Percentiles rank a stretch among this genome's conserved stretches.
Evolutionary conservation across 2,329 filamentous ascomycete genomes (phyloP).

Genomic region (Cercospora sp.): DNA sequence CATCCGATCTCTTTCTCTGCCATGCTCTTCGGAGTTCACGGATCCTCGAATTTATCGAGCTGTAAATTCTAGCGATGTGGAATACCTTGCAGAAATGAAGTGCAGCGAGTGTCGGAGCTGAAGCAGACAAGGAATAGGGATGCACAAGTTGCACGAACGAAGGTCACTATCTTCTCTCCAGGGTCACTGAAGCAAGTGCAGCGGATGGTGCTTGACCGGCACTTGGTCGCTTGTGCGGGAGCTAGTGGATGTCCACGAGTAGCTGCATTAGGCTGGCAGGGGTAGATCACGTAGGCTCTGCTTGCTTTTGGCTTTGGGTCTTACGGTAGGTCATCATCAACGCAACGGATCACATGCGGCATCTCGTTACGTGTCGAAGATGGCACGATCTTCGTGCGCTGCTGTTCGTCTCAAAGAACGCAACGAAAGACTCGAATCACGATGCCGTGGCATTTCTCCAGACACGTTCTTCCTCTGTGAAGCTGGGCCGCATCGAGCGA

Average conservation of each 20-base stretch:
- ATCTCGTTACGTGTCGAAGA: neutral
- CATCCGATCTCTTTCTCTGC: neutral
- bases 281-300: neutral
- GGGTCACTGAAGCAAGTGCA: neutral
- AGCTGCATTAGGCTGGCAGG: neutral
- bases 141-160: neutral
- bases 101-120: neutral
- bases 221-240: neutral
- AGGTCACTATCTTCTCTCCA: neutral
- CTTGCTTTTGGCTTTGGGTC: neutral
- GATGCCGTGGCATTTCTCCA: neutral
- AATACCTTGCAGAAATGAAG: too few relatives aligned
- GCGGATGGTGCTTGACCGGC: neutral
- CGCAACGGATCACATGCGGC: neutral
- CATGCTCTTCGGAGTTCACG: neutral
- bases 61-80: too few relatives aligned
- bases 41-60: neutral
- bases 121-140: neutral
- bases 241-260: conserved; percentile 2
- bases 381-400: neutral
- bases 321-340: neutral
- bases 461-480: neutral
- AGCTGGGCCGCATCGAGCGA: neutral
- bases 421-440: neutral
- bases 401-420: neutral